Evolutionary conservation across 495 filamentous ascomycete genomes (phyloP).

Genomic region (Pseudomonodictys pantanalensis): DNA sequence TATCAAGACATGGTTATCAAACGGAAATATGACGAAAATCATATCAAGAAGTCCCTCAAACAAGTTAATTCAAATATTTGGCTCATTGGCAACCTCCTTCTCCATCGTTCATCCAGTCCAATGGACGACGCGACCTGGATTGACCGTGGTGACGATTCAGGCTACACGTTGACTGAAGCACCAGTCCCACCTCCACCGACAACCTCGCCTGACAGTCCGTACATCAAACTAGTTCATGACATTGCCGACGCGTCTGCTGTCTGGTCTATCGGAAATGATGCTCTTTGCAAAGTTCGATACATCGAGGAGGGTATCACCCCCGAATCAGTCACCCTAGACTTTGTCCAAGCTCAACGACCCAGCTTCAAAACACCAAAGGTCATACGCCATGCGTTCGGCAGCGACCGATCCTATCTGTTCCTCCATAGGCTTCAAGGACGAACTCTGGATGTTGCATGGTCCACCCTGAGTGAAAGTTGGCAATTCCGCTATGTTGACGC

Average conservation of each 20-base stretch:
- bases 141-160: not conserved
- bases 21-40: not conserved
- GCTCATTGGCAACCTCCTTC: not conserved
- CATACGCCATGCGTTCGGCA: slow-evolving; percentile 2
- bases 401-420: not conserved
- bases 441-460: not conserved
- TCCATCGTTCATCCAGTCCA: not conserved
- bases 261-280: slow-evolving; percentile 24
- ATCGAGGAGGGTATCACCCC: slow-evolving; percentile 9
- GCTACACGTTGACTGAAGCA: slow-evolving; percentile 5
- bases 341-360: slow-evolving; percentile 14
- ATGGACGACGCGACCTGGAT: not conserved
- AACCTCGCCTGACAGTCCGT: slow-evolving; percentile 22
- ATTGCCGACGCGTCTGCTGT: slow-evolving; percentile 30
- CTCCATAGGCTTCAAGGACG: not conserved
- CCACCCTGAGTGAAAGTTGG: not conserved
- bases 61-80: slow-evolving; percentile 6
- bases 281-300: slow-evolving; percentile 26
- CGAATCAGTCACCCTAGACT: slow-evolving; percentile 22
- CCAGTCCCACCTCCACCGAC: not conserved
- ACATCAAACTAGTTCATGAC: slow-evolving; percentile 30
- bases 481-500: not conserved
- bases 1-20: not conserved
- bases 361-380: slow-evolving; percentile 16
- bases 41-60: slow-evolving; percentile 4